Evolutionary conservation across 2,329 filamentous ascomycete genomes (phyloP).

Genomic region (Aspergillus versicolor): DNA sequence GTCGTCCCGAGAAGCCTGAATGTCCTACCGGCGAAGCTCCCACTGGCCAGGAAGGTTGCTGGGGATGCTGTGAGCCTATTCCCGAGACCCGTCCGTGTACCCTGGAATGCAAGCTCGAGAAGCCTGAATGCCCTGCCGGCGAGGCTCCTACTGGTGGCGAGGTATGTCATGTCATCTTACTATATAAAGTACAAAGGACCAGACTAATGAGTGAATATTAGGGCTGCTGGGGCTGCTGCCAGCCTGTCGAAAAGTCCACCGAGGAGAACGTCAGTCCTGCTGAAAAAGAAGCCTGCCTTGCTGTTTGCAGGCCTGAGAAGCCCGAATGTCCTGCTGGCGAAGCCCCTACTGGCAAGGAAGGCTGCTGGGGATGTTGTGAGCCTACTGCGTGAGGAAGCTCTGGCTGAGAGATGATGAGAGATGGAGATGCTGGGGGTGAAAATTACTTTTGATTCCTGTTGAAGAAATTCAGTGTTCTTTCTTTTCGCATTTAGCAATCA

Average conservation of each 20-base stretch:
- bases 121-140: not conserved
- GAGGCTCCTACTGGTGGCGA: not conserved
- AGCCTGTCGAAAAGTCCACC: not conserved
- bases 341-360: not conserved
- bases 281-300: not conserved
- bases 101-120: not conserved
- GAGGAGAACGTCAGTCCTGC: not conserved
- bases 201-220: not conserved
- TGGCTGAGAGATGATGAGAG: too few relatives aligned
- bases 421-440: too few relatives aligned
- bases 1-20: not conserved
- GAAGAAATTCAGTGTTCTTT: too few relatives aligned
- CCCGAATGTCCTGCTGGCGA: slow-evolving; percentile 5
- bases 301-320: slow-evolving; percentile 1
- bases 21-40: not conserved
- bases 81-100: not conserved
- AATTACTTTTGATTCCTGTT: too few relatives aligned
- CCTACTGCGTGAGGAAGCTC: not conserved
- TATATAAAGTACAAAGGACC: too few relatives aligned
- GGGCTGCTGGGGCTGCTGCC: slow-evolving; percentile 7
- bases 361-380: slow-evolving; percentile 7
- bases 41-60: slow-evolving; percentile 1
- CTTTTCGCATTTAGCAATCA: too few relatives aligned
- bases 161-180: not conserved
- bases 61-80: slow-evolving; percentile 2